Base-by-base conservation (phyloP, 1,284 basidiomycete species). In the Gymnopus androsaceus region DNA sequence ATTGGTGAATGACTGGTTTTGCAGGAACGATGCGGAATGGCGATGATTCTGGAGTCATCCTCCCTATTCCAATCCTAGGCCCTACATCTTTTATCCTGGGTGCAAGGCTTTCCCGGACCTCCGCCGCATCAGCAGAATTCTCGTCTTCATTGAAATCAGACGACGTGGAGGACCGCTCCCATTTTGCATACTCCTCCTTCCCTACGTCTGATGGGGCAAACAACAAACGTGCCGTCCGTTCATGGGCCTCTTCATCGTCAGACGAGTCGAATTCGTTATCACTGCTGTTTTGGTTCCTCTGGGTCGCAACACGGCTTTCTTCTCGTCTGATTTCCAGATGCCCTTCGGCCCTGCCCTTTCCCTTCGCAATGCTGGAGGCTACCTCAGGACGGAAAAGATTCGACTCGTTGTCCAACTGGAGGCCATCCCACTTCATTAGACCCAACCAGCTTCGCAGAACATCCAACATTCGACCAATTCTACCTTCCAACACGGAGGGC, bases 391-490 rank as follows among this genome's bases (percentile, higher is more conserved):
- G 17, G 3, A 23, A 45, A n/a, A 19, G 30, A 46, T 21, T 50
- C 8, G 23, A 19, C 14, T 17, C 2, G 2, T 37, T 14, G 46
- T 12, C 33, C 59, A n/a, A 9, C 47, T 58, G 12, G 31, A 28
- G 14, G 15, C 31, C 27, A 11, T 58, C 66, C 55, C 60, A 69
- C 62, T 62, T 68, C 47, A 40, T 69, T 54, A 49, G 67, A 37
- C 66, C 67, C 2, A 88, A 64, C 64, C 79, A 82, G 11, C 68
- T 66, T 34, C 70, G 70, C 57, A 87, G 69, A 3, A 75, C 65
- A 4, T 72, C 67, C 17, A 83, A 59, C 63, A 76, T 84, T 54
- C 67, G 67, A 41, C 68, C 63, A 49, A 77, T 62, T 50, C 72
- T 77, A 75, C 77, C 34, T 70, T 76, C 33, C 83, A 36, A 15